phyloP scores from a whole-genome alignment of 208 protist genomes.

The Trypanosomatidae sp. region DNA sequence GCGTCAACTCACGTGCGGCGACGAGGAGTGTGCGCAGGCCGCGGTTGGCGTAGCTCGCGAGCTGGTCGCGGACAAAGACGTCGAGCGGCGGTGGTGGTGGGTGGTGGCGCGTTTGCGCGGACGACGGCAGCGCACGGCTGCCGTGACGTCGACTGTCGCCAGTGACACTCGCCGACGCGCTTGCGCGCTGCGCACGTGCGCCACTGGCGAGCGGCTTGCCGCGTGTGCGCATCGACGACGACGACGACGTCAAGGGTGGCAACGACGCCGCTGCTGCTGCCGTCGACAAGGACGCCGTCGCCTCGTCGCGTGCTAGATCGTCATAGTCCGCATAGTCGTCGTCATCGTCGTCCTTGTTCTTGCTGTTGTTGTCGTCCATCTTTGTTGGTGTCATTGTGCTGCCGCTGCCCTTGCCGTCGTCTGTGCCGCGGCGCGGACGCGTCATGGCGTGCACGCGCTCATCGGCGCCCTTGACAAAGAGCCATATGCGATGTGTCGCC shows the following conservation, averaged over 20 bases:
- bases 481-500: slow-evolving; percentile 13
- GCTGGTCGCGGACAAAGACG: no score
- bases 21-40: slow-evolving; percentile 76
- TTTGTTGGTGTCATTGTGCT: neutral
- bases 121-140: no score
- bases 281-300: no score
- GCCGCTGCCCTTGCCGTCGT: neutral
- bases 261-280: neutral
- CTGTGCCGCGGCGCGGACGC: neutral
- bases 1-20: slow-evolving; percentile 32
- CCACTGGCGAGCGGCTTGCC: no score
- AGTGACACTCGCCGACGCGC: no score
- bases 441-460: slow-evolving; percentile 50
- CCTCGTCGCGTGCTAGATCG: no score
- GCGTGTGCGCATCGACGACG: no score
- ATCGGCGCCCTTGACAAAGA: slow-evolving; percentile 86
- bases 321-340: neutral
- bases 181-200: no score
- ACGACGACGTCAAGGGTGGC: no score
- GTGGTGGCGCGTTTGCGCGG: no score
- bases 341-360: neutral
- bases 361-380: neutral
- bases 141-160: no score
- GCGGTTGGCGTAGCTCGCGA: slow-evolving; percentile 33
- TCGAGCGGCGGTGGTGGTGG: no score